These are phyloP conservation scores for Linnemannia elongata DNA, from an alignment of 192 early-diverging fungal genomes.

Conservation along the genomic window DNA sequence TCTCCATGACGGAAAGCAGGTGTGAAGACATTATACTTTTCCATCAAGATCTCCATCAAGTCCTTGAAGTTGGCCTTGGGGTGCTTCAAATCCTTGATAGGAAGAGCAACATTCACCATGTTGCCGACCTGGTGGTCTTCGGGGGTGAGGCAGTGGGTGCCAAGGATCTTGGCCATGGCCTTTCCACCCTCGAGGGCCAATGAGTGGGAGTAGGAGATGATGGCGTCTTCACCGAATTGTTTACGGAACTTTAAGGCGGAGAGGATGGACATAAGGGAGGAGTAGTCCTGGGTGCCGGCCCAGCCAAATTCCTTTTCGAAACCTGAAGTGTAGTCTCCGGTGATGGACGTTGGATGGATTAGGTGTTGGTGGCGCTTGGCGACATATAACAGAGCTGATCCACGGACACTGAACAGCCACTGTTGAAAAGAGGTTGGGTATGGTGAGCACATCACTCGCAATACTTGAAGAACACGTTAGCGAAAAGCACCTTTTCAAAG, in stretches of 20 bases:
- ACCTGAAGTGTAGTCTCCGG: conserved; percentile 50
- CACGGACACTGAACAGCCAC: conserved; percentile 72
- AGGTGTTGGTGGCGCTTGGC: conserved; percentile 61
- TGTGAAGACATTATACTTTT: conserved; percentile 58
- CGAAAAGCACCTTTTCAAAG: neutral
- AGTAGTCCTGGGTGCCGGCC: conserved; percentile 62
- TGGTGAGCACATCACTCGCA: neutral
- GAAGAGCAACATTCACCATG: conserved; percentile 75
- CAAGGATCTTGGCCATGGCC: conserved; percentile 68
- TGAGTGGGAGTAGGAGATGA: conserved; percentile 66
- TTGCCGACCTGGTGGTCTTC: conserved; percentile 59
- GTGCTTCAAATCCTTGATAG: conserved; percentile 45
- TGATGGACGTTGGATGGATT: conserved; percentile 63
- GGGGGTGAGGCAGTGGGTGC: conserved; percentile 65
- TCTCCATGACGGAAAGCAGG: conserved; percentile 61
- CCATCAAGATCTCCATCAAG: conserved; percentile 53
- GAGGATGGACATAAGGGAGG: conserved; percentile 48
- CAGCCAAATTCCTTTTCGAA: conserved; percentile 65
- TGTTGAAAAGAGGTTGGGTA: neutral
- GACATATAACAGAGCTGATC: conserved; percentile 70
- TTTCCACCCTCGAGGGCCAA: conserved; percentile 70
- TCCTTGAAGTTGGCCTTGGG: conserved; percentile 9
- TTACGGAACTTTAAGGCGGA: conserved; percentile 65
- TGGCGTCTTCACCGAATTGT: conserved; percentile 70
- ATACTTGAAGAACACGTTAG: neutral